These are phyloP conservation scores for Podaxis sp. DNA, from an alignment of 768 basidiomycete species.

Conservation along the genomic window DNA sequence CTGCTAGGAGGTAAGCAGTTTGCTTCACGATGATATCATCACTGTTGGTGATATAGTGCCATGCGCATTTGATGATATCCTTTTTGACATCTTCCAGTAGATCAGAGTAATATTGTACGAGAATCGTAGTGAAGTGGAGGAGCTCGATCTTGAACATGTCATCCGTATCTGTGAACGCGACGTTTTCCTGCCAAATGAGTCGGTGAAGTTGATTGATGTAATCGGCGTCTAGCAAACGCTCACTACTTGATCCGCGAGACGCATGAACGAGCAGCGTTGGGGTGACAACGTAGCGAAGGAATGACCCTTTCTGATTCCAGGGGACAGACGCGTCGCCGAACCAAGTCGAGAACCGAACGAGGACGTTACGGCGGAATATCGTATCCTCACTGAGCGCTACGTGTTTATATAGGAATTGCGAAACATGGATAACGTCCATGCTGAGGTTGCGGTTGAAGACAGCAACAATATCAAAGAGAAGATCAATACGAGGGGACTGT, in stretches of 20 bases:
- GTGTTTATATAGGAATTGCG: slow-evolving; percentile 83
- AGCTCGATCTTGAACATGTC: slow-evolving; percentile 91
- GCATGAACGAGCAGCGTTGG: slow-evolving; percentile 83
- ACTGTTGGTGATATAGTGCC: slow-evolving; percentile 72
- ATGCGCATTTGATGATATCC: slow-evolving; percentile 90
- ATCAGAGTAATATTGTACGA: slow-evolving; percentile 81
- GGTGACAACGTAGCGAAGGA: slow-evolving; percentile 80
- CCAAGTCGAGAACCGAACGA: slow-evolving; percentile 83
- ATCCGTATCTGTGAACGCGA: slow-evolving; percentile 54
- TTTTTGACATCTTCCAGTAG: slow-evolving; percentile 81
- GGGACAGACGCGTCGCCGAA: slow-evolving; percentile 62
- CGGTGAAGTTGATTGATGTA: slow-evolving; percentile 67
- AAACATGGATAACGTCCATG: slow-evolving; percentile 73
- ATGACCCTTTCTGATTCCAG: slow-evolving; percentile 74
- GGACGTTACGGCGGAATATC: slow-evolving; percentile 72
- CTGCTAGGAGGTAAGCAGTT: slow-evolving; percentile 84
- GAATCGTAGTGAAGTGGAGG: slow-evolving; percentile 80
- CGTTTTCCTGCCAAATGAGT: slow-evolving; percentile 70
- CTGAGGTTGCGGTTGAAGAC: slow-evolving; percentile 77
- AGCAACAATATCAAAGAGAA: slow-evolving; percentile 84
- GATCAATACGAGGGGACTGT: slow-evolving; percentile 72
- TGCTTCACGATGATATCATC: slow-evolving; percentile 93
- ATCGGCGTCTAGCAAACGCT: slow-evolving; percentile 64
- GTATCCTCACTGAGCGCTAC: slow-evolving; percentile 70
- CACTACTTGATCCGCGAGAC: slow-evolving; percentile 42